Evolutionary conservation across 257 asterid species (phyloP).

Genomic region (Solanum corneliomulleri): DNA sequence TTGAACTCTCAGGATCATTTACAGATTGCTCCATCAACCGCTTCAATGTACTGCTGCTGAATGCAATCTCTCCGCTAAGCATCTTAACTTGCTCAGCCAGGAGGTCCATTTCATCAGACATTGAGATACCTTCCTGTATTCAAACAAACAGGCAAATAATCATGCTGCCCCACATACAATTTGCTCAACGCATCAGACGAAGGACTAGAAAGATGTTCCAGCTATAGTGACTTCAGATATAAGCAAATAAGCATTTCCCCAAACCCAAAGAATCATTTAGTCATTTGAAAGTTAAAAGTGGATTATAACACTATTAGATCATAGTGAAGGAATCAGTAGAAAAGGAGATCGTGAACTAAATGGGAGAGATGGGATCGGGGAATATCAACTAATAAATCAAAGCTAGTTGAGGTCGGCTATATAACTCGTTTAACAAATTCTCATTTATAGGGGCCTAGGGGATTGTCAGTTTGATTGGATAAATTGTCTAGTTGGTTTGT

Average conservation of each 20-base stretch:
- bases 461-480: not conserved
- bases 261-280: not conserved
- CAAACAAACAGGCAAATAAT: not conserved
- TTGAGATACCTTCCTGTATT: conserved; percentile 64
- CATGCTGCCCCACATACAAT: not conserved
- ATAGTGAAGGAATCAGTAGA: not conserved
- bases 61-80: conserved; percentile 99
- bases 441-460: not conserved
- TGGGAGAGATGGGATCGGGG: not conserved
- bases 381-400: not conserved
- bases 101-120: conserved; percentile 88
- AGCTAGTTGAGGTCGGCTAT: not conserved
- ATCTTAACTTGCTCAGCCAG: conserved; percentile 96
- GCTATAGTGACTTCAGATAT: not conserved
- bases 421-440: not conserved
- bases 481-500: not conserved
- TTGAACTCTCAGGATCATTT: conserved; percentile 83
- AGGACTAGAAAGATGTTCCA: not conserved
- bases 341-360: not conserved
- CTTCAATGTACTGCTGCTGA: conserved; percentile 82
- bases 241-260: not conserved
- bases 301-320: not conserved
- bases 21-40: conserved; percentile 79
- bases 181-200: not conserved
- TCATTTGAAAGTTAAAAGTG: not conserved